Conservation (phyloP, 2,329 filamentous ascomycete genomes). For the Monilinia polystroma region DNA sequence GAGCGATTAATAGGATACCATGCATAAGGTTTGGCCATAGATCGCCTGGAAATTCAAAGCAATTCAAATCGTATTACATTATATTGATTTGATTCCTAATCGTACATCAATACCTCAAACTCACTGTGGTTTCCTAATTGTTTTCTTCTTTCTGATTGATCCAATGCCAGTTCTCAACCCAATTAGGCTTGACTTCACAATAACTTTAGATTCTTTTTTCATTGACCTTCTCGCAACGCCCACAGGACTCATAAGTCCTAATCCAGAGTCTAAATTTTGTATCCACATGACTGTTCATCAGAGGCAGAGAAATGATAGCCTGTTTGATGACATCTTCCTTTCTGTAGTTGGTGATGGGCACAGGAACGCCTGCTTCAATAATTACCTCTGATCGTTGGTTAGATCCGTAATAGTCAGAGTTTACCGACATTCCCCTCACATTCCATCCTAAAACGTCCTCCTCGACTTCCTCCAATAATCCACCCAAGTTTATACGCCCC, state of each 20-base stretch:
- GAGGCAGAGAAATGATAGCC: background rate
- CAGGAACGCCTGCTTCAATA: background rate
- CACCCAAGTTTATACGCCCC: conserved; percentile 1
- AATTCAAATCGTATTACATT: background rate
- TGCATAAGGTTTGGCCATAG: background rate
- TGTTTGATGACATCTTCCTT: background rate
- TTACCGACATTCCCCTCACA: background rate
- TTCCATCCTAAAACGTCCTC: conserved; percentile 19
- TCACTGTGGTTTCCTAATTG: conserved; percentile 1
- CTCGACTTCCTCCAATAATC: conserved; percentile 13
- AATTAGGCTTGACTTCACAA: background rate
- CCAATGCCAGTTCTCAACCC: conserved; percentile 13
- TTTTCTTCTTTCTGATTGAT: background rate
- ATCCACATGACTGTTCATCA: background rate
- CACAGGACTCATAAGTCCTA: conserved; percentile 6
- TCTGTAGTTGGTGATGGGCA: conserved; percentile 7
- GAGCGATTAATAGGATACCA: conserved; percentile 7
- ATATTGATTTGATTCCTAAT: background rate
- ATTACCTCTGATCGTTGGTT: background rate
- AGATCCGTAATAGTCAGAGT: conserved; percentile 8
- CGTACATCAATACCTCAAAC: background rate
- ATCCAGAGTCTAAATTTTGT: conserved; percentile 15
- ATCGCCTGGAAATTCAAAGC: background rate
- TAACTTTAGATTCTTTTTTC: background rate
- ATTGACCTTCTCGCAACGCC: background rate